Evolutionary conservation across 2,329 filamentous ascomycete genomes (phyloP).

Genomic region (Talaromyces sp.): DNA sequence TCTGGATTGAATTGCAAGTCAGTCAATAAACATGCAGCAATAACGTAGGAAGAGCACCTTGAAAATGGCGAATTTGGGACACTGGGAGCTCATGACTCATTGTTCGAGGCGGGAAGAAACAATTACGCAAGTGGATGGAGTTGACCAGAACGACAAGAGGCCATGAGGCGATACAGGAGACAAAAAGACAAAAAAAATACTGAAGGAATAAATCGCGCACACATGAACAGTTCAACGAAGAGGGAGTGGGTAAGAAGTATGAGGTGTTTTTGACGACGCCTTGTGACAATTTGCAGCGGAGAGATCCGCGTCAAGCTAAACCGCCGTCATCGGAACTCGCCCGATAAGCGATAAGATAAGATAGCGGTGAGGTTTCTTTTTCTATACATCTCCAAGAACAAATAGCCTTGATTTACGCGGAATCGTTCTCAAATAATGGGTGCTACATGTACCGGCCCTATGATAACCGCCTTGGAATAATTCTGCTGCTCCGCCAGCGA

Average conservation of each 20-base stretch:
- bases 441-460: slow-evolving; percentile 19
- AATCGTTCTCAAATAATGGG: neutral
- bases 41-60: neutral
- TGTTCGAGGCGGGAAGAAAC: neutral
- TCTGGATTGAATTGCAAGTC: neutral
- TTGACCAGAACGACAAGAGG: neutral
- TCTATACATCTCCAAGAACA: too few relatives aligned
- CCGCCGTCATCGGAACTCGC: neutral
- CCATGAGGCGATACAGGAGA: neutral
- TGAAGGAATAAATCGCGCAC: neutral
- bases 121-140: neutral
- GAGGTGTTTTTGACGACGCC: neutral
- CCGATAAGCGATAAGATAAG: neutral
- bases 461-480: slow-evolving; percentile 56
- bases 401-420: neutral
- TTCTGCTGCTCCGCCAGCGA: slow-evolving; percentile 56
- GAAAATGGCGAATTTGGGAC: neutral
- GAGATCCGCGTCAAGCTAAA: neutral
- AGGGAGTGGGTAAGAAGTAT: neutral
- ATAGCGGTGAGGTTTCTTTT: neutral
- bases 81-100: slow-evolving; percentile 12
- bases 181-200: neutral
- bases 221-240: neutral
- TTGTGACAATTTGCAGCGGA: neutral
- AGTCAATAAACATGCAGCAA: neutral